These are phyloP conservation scores for Pichia sp. DNA, from an alignment of 1,139 yeast genomes.

Conservation along the genomic window DNA sequence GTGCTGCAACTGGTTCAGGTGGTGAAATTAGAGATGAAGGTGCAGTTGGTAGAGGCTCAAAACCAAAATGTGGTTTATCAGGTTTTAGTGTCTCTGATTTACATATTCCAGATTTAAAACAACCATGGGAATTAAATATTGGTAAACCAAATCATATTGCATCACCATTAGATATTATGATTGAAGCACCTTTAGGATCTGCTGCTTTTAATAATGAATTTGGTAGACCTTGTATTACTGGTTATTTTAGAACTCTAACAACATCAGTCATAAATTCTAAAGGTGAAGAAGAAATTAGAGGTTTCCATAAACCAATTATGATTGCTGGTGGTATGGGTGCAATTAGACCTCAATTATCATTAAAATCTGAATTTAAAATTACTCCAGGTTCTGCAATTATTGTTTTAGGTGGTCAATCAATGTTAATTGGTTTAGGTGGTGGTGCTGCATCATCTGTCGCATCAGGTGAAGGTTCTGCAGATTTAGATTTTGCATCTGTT, in stretches of 20 bases:
- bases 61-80: conserved; percentile 91
- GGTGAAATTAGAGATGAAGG: conserved; percentile 99
- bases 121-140: conserved; percentile 90
- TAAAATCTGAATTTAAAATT: conserved; percentile 71
- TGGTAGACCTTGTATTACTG: conserved; percentile 96
- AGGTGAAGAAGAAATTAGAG: conserved; percentile 74
- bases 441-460: conserved; percentile 98
- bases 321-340: conserved; percentile 99
- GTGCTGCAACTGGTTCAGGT: conserved; percentile 99
- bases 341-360: conserved; percentile 85
- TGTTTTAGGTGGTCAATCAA: conserved; percentile 97
- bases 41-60: conserved; percentile 98
- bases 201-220: conserved; percentile 99
- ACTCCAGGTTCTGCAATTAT: conserved; percentile 91
- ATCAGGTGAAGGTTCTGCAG: conserved; percentile 94
- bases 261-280: conserved; percentile 60
- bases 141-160: conserved; percentile 96
- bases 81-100: conserved; percentile 93
- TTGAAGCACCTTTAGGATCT: conserved; percentile 95
- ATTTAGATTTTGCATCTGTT: conserved; percentile 95
- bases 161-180: conserved; percentile 87
- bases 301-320: conserved; percentile 99
- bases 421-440: conserved; percentile 98
- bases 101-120: conserved; percentile 74
- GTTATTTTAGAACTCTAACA: conserved; percentile 93